Evolutionary conservation across 2,329 filamentous ascomycete species (phyloP).

Genomic region (Phaeosphaeria sp.): DNA sequence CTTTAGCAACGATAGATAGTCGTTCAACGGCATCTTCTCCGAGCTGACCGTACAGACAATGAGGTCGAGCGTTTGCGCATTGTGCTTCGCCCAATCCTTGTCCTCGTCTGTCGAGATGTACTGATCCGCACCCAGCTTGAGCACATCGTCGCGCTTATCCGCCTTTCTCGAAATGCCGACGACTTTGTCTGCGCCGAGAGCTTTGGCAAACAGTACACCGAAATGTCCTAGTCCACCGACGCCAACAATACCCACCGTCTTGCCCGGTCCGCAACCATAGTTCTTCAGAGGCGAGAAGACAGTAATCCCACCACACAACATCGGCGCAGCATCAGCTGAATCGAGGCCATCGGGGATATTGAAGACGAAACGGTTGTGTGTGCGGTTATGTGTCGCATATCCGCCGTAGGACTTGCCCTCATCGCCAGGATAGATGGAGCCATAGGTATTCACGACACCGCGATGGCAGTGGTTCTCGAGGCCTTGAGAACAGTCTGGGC

Average conservation of each 20-base stretch:
- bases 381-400: slow-evolving; percentile 70
- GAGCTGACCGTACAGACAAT: slow-evolving; percentile 64
- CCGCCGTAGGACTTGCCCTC: slow-evolving; percentile 67
- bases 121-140: slow-evolving; percentile 65
- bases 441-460: slow-evolving; percentile 51
- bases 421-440: slow-evolving; percentile 57
- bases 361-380: slow-evolving; percentile 74
- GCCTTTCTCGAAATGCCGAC: slow-evolving; percentile 68
- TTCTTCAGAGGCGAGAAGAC: slow-evolving; percentile 77
- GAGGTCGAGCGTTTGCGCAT: slow-evolving; percentile 61
- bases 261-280: slow-evolving; percentile 75
- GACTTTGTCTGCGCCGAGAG: slow-evolving; percentile 71
- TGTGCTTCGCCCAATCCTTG: slow-evolving; percentile 63
- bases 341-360: slow-evolving; percentile 77
- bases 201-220: slow-evolving; percentile 72
- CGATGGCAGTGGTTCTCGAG: slow-evolving; percentile 58
- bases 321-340: slow-evolving; percentile 69
- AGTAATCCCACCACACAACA: slow-evolving; percentile 84
- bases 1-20: slow-evolving; percentile 67
- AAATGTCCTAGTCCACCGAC: slow-evolving; percentile 78
- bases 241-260: slow-evolving; percentile 77
- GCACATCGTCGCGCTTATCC: slow-evolving; percentile 66
- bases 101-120: slow-evolving; percentile 68
- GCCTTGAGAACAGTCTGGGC: slow-evolving; percentile 55
- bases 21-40: slow-evolving; percentile 58